Conservation (phyloP, 306 rosid genomes). For the Cicer arietinum region DNA sequence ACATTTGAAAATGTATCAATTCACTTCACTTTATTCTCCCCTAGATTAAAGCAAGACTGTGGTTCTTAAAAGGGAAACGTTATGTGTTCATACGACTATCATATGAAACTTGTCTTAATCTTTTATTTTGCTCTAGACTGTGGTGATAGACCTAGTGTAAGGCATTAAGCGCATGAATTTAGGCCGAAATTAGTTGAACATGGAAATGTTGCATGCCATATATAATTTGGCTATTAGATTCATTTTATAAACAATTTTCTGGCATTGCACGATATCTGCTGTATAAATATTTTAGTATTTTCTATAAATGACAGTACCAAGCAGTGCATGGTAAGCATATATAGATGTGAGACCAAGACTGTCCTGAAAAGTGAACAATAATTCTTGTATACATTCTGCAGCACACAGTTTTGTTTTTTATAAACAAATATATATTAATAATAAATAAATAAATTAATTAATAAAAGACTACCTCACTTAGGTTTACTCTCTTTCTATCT, state of each 20-base stretch:
- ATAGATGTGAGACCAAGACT: constrained; percentile 34
- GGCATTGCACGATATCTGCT: constrained; percentile 3
- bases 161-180: not conserved
- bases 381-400: constrained; percentile 13
- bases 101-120: constrained; percentile 10
- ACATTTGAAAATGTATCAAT: no score
- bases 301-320: constrained; percentile 28
- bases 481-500: no score
- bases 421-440: no score
- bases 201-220: constrained; percentile 28
- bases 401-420: no score
- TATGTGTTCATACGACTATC: constrained; percentile 12
- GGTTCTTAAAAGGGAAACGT: not conserved
- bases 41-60: not conserved
- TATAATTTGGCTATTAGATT: constrained; percentile 26
- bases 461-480: no score
- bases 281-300: not conserved
- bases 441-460: no score
- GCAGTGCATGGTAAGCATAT: constrained; percentile 19
- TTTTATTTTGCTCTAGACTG: not conserved
- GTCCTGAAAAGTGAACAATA: constrained; percentile 27
- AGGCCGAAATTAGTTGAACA: constrained; percentile 13
- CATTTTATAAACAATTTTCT: constrained; percentile 11
- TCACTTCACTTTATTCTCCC: not conserved
- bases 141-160: not conserved